Conservation (phyloP, 2,329 filamentous ascomycete genomes). For the Diaporthe vaccinii region DNA sequence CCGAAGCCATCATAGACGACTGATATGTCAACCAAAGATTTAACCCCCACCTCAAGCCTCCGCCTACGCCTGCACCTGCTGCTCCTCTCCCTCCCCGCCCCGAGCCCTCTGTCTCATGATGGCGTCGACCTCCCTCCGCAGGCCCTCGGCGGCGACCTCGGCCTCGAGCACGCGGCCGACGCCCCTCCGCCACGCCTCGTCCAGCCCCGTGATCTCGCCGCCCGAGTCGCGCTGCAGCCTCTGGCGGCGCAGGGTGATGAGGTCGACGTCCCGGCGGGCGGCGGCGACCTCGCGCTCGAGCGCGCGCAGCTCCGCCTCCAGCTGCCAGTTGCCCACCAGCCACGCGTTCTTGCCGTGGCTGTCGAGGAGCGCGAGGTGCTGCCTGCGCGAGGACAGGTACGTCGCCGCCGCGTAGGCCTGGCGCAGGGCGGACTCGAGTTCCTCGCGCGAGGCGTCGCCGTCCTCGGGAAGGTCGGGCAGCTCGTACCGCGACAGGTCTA, state of each 20-base stretch:
- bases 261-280: conserved; percentile 77
- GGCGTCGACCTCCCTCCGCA: conserved; percentile 77
- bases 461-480: conserved; percentile 68
- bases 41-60: background rate
- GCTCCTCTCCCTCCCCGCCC: conserved; percentile 14
- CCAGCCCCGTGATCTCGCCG: conserved; percentile 77
- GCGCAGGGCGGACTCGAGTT: conserved; percentile 75
- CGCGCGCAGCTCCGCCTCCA: conserved; percentile 78
- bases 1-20: background rate
- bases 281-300: conserved; percentile 82
- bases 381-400: conserved; percentile 65
- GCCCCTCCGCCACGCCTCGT: conserved; percentile 83
- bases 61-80: background rate
- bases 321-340: conserved; percentile 85
- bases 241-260: conserved; percentile 78
- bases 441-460: conserved; percentile 45
- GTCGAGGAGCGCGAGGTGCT: conserved; percentile 80
- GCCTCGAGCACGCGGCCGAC: conserved; percentile 87
- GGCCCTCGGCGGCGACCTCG: conserved; percentile 83
- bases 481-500: conserved; percentile 89
- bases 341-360: conserved; percentile 90
- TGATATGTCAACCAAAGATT: background rate
- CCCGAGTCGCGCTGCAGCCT: conserved; percentile 77
- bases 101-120: conserved; percentile 61
- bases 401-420: conserved; percentile 63